phyloP scores from a whole-genome alignment of 345 rosid genomes.

The Kandelia obovata region DNA sequence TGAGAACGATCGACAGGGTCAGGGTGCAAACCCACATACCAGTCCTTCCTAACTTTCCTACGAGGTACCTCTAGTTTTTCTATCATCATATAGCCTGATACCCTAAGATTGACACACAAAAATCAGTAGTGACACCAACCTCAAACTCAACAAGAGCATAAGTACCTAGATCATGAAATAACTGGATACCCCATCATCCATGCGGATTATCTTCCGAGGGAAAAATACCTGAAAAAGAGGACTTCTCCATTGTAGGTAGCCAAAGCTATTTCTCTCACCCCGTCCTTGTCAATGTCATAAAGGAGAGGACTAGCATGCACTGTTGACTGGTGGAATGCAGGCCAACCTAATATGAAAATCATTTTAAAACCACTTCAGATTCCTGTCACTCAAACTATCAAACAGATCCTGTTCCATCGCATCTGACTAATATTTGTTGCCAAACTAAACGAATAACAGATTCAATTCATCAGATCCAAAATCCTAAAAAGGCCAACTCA shows the following conservation, averaged over 20 bases:
- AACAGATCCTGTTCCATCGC: too few species aligned
- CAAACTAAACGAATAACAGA: background rate
- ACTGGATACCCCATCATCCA: background rate
- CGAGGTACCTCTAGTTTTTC: constrained; percentile 94
- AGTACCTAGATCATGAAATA: background rate
- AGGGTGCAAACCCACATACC: constrained; percentile 81
- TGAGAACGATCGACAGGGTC: constrained; percentile 95
- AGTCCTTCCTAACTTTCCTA: constrained; percentile 75
- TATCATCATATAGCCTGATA: constrained; percentile 90
- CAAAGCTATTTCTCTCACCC: constrained; percentile 88
- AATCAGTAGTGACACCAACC: background rate
- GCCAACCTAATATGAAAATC: constrained; percentile 67
- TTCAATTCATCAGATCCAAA: background rate
- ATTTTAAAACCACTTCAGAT: too few species aligned
- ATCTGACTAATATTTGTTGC: too few species aligned
- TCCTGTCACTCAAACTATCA: too few species aligned
- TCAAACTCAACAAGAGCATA: background rate
- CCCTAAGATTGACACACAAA: constrained; percentile 46
- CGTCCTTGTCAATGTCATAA: constrained; percentile 94
- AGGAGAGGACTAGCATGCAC: constrained; percentile 97
- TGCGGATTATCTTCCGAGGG: background rate
- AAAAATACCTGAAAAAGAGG: constrained; percentile 77
- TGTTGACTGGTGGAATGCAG: constrained; percentile 96
- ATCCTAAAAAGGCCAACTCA: background rate
- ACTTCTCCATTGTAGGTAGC: constrained; percentile 98